Conservation (phyloP, 108 stramenopile genomes). For the Schizochytrium sp. region DNA sequence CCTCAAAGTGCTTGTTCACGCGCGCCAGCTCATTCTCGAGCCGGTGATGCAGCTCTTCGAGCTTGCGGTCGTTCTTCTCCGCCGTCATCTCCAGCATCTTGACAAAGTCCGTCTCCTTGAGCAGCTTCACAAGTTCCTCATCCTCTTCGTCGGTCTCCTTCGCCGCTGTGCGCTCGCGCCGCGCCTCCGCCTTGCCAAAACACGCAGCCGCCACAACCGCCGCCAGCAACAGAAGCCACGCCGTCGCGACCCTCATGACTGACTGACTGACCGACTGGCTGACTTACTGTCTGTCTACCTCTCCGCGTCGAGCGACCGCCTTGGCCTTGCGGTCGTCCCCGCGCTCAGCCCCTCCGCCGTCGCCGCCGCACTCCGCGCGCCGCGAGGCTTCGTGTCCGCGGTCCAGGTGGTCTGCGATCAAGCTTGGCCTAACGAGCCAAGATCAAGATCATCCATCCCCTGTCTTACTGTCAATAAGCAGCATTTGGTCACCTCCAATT, state of each 20-base stretch:
- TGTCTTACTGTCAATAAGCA: too few relatives aligned
- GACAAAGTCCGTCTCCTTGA: constrained; percentile 14
- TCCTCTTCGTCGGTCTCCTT: not conserved
- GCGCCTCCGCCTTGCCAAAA: not conserved
- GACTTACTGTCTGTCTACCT: too few relatives aligned
- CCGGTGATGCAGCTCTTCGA: not conserved
- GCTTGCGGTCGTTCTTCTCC: not conserved
- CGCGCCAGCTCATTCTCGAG: not conserved
- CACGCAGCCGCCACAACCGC: too few relatives aligned
- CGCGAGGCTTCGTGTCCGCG: not conserved
- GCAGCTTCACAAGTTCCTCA: not conserved
- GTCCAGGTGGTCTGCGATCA: not conserved
- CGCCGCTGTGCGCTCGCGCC: not conserved
- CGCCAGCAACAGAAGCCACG: too few relatives aligned
- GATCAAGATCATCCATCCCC: not conserved
- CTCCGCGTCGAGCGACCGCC: too few relatives aligned
- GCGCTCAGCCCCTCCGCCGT: not conserved
- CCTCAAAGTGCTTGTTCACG: constrained; percentile 19
- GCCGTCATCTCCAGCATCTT: constrained; percentile 5
- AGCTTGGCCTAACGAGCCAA: not conserved
- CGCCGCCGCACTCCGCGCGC: not conserved
- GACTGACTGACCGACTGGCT: too few relatives aligned
- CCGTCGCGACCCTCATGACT: too few relatives aligned
- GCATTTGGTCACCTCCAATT: too few relatives aligned
- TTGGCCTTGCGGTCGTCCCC: not conserved